These are phyloP conservation scores for Lineolata rhizophorae DNA, from an alignment of 495 filamentous ascomycete species.

Conservation along the genomic window DNA sequence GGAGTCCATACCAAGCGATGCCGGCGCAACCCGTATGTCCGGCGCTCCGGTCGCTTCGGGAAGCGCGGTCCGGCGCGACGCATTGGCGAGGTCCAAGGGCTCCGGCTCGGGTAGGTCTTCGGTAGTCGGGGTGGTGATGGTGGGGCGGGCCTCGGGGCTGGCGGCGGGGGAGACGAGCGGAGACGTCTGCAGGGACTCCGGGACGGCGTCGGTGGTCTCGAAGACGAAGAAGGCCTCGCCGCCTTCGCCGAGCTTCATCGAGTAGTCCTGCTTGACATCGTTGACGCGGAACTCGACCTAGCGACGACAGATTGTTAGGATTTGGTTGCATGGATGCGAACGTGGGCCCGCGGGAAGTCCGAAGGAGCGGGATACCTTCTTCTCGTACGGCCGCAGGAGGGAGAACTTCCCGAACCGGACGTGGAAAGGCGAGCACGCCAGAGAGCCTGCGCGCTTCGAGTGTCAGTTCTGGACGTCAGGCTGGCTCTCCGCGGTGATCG, in stretches of 20 bases:
- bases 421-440: conserved; percentile 90
- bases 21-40: too few relatives aligned
- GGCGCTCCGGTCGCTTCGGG: too few relatives aligned
- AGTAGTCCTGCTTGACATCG: conserved; percentile 68
- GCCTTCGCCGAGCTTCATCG: conserved; percentile 96
- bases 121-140: conserved; percentile 29
- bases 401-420: conserved; percentile 98
- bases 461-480: conserved; percentile 3
- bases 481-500: too few relatives aligned
- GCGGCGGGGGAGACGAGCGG: conserved; percentile 71
- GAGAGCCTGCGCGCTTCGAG: conserved; percentile 24
- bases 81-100: conserved; percentile 36
- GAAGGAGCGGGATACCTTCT: conserved; percentile 44
- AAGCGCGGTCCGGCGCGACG: too few relatives aligned
- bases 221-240: conserved; percentile 98
- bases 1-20: too few relatives aligned
- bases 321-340: conserved; percentile 8
- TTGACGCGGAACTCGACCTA: conserved; percentile 91
- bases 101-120: conserved; percentile 60
- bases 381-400: conserved; percentile 82
- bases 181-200: conserved; percentile 77
- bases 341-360: background rate
- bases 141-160: conserved; percentile 42
- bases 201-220: conserved; percentile 75
- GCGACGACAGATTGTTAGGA: too few relatives aligned